Evolutionary conservation across 78 protist species (phyloP).

Genomic region (Dictyostelium purpureum): DNA sequence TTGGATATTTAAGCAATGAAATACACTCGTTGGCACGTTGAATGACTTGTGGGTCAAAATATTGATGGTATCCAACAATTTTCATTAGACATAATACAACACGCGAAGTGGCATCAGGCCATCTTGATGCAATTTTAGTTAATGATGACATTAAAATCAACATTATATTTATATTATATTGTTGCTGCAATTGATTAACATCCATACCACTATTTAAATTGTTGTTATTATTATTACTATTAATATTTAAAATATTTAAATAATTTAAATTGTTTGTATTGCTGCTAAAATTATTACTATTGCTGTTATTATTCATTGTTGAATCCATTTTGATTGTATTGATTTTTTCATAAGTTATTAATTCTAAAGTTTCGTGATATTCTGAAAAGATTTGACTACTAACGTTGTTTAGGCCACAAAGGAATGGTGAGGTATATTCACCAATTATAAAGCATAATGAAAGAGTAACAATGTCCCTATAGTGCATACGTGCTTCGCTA

Average conservation of each 20-base stretch:
- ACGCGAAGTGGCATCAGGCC: constrained; percentile 73
- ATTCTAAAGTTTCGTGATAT: constrained; percentile 67
- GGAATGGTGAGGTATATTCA: constrained; percentile 16
- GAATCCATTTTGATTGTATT: constrained; percentile 67
- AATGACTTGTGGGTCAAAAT: constrained; percentile 68
- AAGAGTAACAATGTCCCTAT: neutral
- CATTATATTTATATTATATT: constrained; percentile 41
- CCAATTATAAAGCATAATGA: constrained; percentile 50
- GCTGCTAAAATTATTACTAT: neutral
- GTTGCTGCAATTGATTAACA: neutral
- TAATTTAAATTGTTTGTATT: neutral
- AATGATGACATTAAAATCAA: constrained; percentile 31
- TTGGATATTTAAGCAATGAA: constrained; percentile 57
- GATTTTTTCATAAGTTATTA: constrained; percentile 53
- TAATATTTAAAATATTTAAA: neutral
- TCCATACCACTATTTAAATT: neutral
- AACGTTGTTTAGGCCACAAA: neutral
- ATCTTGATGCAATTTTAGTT: constrained; percentile 69
- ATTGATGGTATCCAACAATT: constrained; percentile 57
- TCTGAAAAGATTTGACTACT: constrained; percentile 7
- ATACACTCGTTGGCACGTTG: constrained; percentile 75
- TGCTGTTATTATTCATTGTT: neutral
- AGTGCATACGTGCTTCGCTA: constrained; percentile 20
- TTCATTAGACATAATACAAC: constrained; percentile 75
- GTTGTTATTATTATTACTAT: neutral